Conservation (phyloP, 2,329 filamentous ascomycete species). For the Akanthomyces dipterigenus region DNA sequence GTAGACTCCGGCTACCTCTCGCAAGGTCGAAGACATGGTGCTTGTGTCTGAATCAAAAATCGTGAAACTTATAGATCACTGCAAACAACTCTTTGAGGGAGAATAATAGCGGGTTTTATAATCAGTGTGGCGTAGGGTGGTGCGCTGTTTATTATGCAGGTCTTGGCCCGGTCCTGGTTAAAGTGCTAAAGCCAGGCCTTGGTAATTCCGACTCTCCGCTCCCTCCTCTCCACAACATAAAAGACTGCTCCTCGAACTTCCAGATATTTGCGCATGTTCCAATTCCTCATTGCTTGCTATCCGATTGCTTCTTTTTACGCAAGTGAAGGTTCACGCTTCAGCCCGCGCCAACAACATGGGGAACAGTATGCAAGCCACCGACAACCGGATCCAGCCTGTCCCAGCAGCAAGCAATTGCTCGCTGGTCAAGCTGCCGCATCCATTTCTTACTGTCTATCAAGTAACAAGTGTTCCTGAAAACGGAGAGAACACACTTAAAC, state of each 20-base stretch:
- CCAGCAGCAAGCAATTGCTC: conserved; percentile 20
- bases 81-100: background rate
- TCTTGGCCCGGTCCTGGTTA: background rate
- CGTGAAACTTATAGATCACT: background rate
- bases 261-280: background rate
- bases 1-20: background rate
- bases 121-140: background rate
- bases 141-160: background rate
- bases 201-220: background rate
- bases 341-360: background rate
- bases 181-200: background rate
- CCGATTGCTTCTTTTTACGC: no score
- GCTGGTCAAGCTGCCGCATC: conserved; percentile 32
- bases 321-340: background rate
- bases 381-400: conserved; percentile 12
- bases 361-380: background rate
- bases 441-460: conserved; percentile 31
- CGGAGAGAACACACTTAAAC: conserved; percentile 15
- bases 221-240: background rate
- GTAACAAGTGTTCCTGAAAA: conserved; percentile 20
- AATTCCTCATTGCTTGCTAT: background rate
- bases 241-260: background rate
- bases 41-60: background rate
- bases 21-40: background rate
- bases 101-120: background rate